These are phyloP conservation scores for Suillus cothurnatus DNA, from an alignment of 768 basidiomycete species.

Conservation along the genomic window DNA sequence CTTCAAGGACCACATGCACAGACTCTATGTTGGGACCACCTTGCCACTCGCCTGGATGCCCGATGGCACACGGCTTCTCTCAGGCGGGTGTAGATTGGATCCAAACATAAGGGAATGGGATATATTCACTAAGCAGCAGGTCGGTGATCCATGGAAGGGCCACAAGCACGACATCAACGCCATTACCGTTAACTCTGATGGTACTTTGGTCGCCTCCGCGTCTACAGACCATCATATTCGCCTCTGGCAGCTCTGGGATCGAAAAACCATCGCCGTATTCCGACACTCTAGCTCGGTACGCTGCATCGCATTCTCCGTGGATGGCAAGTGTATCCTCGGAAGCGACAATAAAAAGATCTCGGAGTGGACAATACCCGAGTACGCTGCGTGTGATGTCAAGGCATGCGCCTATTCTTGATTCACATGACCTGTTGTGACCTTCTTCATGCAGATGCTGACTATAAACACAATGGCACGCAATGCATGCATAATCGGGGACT, in stretches of 20 bases:
- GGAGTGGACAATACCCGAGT: neutral
- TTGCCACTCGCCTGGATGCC: neutral
- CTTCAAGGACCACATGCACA: slow-evolving; percentile 4
- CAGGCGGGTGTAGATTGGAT: neutral
- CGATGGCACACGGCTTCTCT: neutral
- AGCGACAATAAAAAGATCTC: neutral
- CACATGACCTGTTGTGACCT: neutral
- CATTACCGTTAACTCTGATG: neutral
- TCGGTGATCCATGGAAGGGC: neutral
- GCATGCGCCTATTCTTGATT: neutral
- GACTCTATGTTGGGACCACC: neutral
- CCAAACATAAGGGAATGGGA: slow-evolving; percentile 1
- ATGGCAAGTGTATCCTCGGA: neutral
- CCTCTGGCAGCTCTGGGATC: slow-evolving; percentile 2
- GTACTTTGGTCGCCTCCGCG: slow-evolving; percentile 1
- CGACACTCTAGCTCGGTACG: neutral
- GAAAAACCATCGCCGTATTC: neutral
- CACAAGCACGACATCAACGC: neutral
- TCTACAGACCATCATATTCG: neutral
- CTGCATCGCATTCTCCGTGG: neutral
- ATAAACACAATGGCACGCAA: neutral
- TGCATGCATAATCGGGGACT: neutral
- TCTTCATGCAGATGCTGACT: neutral
- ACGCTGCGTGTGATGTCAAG: neutral
- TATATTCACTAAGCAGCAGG: neutral